Conservation (phyloP, 345 rosid species). For the Rhizophora apiculata region DNA sequence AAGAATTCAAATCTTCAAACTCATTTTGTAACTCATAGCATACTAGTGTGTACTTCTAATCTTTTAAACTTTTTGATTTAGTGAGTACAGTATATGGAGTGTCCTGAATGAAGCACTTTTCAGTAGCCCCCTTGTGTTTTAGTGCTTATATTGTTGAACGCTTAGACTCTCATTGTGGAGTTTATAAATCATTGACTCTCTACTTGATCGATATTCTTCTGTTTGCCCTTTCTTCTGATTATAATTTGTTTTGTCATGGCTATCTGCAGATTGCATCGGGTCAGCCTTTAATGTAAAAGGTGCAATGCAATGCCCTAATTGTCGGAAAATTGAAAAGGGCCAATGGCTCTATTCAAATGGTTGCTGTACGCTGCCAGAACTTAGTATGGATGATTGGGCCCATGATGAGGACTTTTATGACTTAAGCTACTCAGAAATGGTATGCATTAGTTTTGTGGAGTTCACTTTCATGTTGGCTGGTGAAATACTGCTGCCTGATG, state of each 20-base stretch:
- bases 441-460: conserved; percentile 23
- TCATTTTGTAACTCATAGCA: no score
- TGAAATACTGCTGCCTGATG: not conserved
- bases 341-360: conserved; percentile 96
- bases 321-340: conserved; percentile 95
- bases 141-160: no score
- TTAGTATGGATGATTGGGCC: conserved; percentile 82
- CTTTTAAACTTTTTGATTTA: no score
- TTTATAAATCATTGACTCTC: not conserved
- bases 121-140: no score
- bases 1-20: no score
- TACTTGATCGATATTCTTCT: not conserved
- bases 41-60: no score
- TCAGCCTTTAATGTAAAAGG: conserved; percentile 98
- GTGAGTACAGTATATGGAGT: no score
- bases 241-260: conserved; percentile 16
- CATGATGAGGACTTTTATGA: conserved; percentile 92
- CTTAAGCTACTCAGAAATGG: conserved; percentile 80
- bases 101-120: no score
- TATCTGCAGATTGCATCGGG: conserved; percentile 81
- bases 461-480: not conserved
- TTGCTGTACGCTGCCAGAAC: conserved; percentile 65
- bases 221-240: not conserved
- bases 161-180: no score
- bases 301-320: conserved; percentile 97